Evolutionary conservation across 805 yeast genomes (phyloP), one percentile per base, ranked within the genome.

Genomic region (Starmerella bacillaris): DNA sequence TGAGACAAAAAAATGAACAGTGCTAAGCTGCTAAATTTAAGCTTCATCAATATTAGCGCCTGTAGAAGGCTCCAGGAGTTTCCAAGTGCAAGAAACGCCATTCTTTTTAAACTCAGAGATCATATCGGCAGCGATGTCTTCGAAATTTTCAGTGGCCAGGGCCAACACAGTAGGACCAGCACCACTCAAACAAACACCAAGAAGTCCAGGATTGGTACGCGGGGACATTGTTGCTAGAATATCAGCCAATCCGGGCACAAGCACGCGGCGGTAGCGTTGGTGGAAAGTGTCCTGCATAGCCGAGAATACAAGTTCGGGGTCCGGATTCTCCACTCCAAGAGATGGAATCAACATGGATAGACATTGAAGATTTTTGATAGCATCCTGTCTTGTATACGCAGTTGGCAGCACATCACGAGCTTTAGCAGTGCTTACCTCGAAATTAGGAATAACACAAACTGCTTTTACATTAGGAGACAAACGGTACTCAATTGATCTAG

Each of bases 131-230:
- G 98, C 94, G 47, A 89, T 83, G 9, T 61, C 65, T 5, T 83
- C 94, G 47, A 73, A 89, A 55, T 80, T 78, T 15, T 70, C 75
- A 3, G 94, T 83, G 4, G 98, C 96, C 43, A 89, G 66, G 28
- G 94, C 92, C 43, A 89, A 62, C 38, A 89, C 84, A 5, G 98
- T 89, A 38, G 98, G 98, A 6, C 98, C 98, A 5, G 98, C 98
- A 35, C 98, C 98, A 19, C 93, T 78, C 39, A 89, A 65, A 55
- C 98, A 89, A 48, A 89, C 80, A 35, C 98, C 98, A 39, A 89
- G 65, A 32, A 84, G 64, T 3, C 95, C 95, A 1, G 76, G 75
- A 53, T 79, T 78, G 4, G 78, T 63, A 30, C 68, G 65, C 29
- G 96, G 94, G 0, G 92, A 79, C 34, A 89, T 74, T 11, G 77